Base-by-base conservation (phyloP, 768 basidiomycete genomes). In the Phylloporus sp. region DNA sequence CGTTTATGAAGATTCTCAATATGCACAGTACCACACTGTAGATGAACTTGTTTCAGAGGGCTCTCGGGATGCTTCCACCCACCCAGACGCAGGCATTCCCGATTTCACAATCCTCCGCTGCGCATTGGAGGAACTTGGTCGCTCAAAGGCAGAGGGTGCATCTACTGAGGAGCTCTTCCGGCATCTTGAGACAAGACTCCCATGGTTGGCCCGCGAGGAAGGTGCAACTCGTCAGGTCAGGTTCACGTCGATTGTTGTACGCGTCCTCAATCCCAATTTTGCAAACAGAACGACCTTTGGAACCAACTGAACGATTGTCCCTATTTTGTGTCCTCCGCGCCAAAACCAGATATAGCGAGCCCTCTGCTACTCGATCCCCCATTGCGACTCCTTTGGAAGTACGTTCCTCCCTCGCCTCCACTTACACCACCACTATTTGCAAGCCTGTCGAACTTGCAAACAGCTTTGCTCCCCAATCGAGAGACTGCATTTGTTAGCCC, bases 31-130 rank as follows among this genome's bases (percentile, higher is more conserved):
- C 49, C 69, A 72, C 40, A 71, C 76, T 3, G 56, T 87, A 20
- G 68, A 78, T 32, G 70, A 73, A 35, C 56, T 78, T 36, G 57
- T 68, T 12, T 63, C 60, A 23, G 48, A 43, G 39, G 34, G 13
- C 23, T 45, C 56, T 16, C 34, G 16, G 13, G 65, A 52, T 28
- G 59, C 49, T 38, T 27, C 53, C 23, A 34, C 29, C 34, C 63
- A 62, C 8, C 59, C 52, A 2, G 43, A 52, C 13, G 52, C 55
- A 36, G 68, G 67, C 9, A 63, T 85, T 6, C 76, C 82, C 2
- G 70, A 74, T 9, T 55, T 81, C 5, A 81, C 84, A 1, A 67
- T 88, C 7, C 71, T 90, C 32, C 80, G 88, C 9, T 87, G 84
- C 58, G 82, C 76, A 3, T 70, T 89, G 36, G 68, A 73, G 27